Base-by-base conservation (phyloP, 2,329 filamentous ascomycete species). In the Colletotrichum lini region DNA sequence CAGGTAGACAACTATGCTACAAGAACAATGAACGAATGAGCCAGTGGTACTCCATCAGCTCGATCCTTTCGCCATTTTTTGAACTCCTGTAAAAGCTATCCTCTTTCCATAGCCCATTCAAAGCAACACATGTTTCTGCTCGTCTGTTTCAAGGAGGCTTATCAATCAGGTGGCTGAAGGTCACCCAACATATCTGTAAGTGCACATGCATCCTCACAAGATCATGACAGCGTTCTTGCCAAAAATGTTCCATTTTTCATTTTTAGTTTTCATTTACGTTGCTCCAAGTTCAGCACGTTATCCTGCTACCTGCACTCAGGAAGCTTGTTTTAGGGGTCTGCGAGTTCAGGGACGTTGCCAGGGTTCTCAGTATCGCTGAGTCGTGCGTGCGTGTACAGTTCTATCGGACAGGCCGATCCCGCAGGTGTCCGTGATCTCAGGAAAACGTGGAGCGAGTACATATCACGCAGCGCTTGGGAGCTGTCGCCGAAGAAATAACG, bases 81-180 rank as follows among this genome's bases (percentile, higher is more conserved):
- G 40, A 23, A 13, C n/a, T 56, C 23, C 44, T 23, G 30, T 58
- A n/a, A 53, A n/a, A 35, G 1, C 26, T 23, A 15, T 42, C 23
- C 21, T 38, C 40, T 35, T 18, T 15, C n/a, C 40, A 6, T 23
- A 26, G 59, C 45, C 42, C 47, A 54, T 56, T 56, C 30, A 54
- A 56, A 44, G 18, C 18, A 44, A 67, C 50, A 49, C 21, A 13
- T 57, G 47, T 26, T 42, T 44, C 52, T 42, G n/a, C 44, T 26
- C 35, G 35, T 52, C n/a, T 60, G 54, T 61, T 67, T 56, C 23
- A 52, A 56, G 38, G 44, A n/a, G 18, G 50, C 35, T 57, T 35
- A 21, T 67, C 13, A 56, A 21, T 67, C 13, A 56, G 15, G 59
- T 42, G 54, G 49, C 30, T 56, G 67, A 35, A 49, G 63, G 42